These are phyloP conservation scores for Stereocaulon alpinum DNA, from an alignment of 495 filamentous ascomycete species.

Conservation along the genomic window DNA sequence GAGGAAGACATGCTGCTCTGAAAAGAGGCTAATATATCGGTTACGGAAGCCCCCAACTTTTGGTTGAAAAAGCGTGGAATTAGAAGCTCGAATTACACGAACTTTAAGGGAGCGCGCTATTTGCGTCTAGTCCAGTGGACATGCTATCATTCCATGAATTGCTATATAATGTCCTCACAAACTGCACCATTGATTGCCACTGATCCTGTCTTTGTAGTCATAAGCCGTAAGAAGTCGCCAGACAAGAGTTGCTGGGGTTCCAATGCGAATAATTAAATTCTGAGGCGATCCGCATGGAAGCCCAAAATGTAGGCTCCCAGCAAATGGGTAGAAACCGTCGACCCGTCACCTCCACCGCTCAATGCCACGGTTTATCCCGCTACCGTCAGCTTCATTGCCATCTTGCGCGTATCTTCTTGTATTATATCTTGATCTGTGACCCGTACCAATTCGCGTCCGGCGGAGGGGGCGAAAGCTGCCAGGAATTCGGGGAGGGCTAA, in stretches of 20 bases:
- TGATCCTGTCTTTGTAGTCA: too few species aligned
- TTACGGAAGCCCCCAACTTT: conserved; percentile 11
- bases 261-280: background rate
- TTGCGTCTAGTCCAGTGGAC: conserved; percentile 12
- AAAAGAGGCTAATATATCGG: conserved; percentile 9
- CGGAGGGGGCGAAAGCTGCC: background rate
- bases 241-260: background rate
- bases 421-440: background rate
- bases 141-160: background rate
- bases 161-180: background rate
- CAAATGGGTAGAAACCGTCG: background rate
- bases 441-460: background rate
- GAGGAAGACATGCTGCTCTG: conserved; percentile 38
- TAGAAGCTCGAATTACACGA: conserved; percentile 1
- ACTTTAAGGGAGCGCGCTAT: conserved; percentile 14
- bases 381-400: background rate
- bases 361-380: background rate
- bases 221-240: background rate
- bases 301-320: background rate
- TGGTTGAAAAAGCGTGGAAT: conserved; percentile 6
- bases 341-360: background rate
- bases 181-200: background rate
- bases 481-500: background rate
- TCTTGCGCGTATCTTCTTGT: background rate
- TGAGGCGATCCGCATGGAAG: background rate